Base-by-base conservation (phyloP, 768 basidiomycete genomes). In the Agaricus blazei region DNA sequence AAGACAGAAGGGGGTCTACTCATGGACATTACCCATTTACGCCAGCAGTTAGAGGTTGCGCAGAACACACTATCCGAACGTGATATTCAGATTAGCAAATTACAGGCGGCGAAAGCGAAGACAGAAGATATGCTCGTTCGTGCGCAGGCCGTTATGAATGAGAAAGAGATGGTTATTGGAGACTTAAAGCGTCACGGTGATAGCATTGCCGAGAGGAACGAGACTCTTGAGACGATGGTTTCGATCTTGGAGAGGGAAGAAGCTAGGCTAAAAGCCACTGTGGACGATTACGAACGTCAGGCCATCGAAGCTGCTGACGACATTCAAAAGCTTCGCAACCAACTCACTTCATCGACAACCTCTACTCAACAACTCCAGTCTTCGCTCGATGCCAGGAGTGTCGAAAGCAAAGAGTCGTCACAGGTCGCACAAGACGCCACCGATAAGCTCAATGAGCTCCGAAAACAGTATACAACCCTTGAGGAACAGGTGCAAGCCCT, bases 351-450 rank as follows among this genome's bases (percentile, higher is more conserved):
- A 4, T 44, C 51, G 8, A 34, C 43, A 6, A 4, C 43, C 31
- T 26, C 42, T 9, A 44, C 44, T 14, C 42, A 52, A 37, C 42
- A 52, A 52, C 51, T 52, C 29, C 51, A 44, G 14, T 23, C 51
- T 12, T 19, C 51, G 7, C 51, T 52, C 29, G 43, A 52, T 9
- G 11, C 51, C 12, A 15, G 12, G 15, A 42, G 51, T 34, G 28
- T 29, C 3, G 43, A 46, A 34, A 43, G 23, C 24, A 29, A 46
- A 15, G 19, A 40, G 19, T 26, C 23, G 3, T 44, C 31, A 9
- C 23, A 43, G 8, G 51, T 19, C 1, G 19, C 31, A 9, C 23
- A 43, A 14, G 51, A 28, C 3, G 19, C 23, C 6, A 24, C 43
- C 12, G 43, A 43, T 27, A 29, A 52, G 14, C 42, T 52, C 34